Evolutionary conservation across 805 yeast genomes (phyloP), one percentile per base, ranked within the genome.

Genomic region (Wickerhamomyces mucosus): DNA sequence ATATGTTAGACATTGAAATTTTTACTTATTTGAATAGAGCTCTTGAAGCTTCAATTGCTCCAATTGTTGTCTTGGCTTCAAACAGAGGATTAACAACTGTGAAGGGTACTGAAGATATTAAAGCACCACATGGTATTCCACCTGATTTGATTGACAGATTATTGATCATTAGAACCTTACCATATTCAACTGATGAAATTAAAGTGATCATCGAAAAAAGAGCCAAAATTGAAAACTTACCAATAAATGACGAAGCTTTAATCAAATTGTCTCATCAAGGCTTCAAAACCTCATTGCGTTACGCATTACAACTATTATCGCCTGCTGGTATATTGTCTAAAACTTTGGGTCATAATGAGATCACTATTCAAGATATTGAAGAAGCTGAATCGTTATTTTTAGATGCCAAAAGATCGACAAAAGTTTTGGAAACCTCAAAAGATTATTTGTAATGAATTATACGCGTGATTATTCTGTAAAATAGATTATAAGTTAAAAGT

Each of bases 1-100:
- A 92, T 63, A 92, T 92, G 98, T 69, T 92, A 48, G 98, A 92
- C 55, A 79, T 92, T 41, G 99, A 92, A 66, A 84, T 94, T 55
- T 92, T 92, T 64, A 84, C 98, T 10, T 92, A 83, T 56, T 66
- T 92, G 50, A 92, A 92, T 65, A 72, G 94, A 42, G 97, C 97
- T 8, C 67, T 92, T 41, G 98, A 92, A 59, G 78, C 88, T 31
- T 63, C 80, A 18, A 82, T 92, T 53, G 89, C 96, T 3, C 98
- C 98, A 27, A 74, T 92, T 34, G 98, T 92, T 21, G 86, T 92
- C 3, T 70, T 92, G 55, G 98, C 98, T 21, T 85, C 97, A 6
- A 92, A 92, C 61, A 74, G 96, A 56, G 98, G 98, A 37, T 65
- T 84, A 63, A 82, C 96, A 7, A 75, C 85, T 3, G 81, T 94